Conservation (phyloP, 805 yeast species). For the Teunomyces lycoperdinae region DNA sequence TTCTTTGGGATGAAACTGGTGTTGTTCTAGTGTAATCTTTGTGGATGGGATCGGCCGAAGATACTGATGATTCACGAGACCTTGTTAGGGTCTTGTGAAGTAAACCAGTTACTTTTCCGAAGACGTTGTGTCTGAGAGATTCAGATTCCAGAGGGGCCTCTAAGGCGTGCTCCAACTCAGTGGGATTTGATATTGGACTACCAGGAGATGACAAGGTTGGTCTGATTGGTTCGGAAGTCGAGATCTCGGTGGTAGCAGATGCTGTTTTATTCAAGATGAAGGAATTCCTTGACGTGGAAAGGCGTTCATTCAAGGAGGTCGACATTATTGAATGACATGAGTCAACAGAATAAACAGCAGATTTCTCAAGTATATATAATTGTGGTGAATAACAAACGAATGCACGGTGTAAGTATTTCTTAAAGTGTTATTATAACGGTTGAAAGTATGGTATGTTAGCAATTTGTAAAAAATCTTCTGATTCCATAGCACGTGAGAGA, state of each 20-base stretch:
- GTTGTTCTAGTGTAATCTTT: slow-evolving; percentile 1
- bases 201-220: slow-evolving; percentile 5
- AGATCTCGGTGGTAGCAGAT: slow-evolving; percentile 8
- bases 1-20: background rate
- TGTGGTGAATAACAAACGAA: background rate
- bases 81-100: slow-evolving; percentile 23
- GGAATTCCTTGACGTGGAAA: slow-evolving; percentile 3
- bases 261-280: slow-evolving; percentile 2
- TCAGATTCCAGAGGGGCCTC: background rate
- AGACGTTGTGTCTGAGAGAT: slow-evolving; percentile 19
- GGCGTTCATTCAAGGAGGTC: slow-evolving; percentile 2
- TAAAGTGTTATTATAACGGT: background rate
- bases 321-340: background rate
- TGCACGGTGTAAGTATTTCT: background rate
- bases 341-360: background rate
- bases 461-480: slow-evolving; percentile 1
- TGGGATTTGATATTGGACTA: background rate
- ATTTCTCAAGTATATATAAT: background rate
- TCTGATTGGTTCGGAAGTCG: slow-evolving; percentile 8
- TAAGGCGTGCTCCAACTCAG: background rate
- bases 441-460: slow-evolving; percentile 1
- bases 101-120: slow-evolving; percentile 33
- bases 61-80: slow-evolving; percentile 8
- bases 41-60: slow-evolving; percentile 5
- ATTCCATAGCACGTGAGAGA: slow-evolving; percentile 4